These are phyloP conservation scores for Aureobasidium sp. DNA, from an alignment of 2,329 filamentous ascomycete genomes.

Conservation along the genomic window DNA sequence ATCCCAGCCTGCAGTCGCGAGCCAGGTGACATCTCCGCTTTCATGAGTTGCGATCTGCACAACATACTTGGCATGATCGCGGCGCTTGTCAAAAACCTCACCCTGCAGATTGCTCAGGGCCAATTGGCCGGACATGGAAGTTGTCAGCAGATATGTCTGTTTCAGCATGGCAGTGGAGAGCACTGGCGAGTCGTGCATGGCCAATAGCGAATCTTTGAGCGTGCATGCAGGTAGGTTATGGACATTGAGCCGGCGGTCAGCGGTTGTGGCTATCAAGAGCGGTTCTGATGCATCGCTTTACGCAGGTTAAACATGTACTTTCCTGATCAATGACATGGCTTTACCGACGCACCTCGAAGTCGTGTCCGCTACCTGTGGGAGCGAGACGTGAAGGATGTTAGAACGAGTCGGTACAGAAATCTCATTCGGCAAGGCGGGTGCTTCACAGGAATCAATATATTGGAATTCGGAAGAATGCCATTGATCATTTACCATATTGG, in stretches of 20 bases:
- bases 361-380: constrained; percentile 27
- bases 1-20: constrained; percentile 58
- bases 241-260: constrained; percentile 44
- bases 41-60: constrained; percentile 44
- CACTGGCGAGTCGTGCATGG: constrained; percentile 47
- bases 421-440: constrained; percentile 41
- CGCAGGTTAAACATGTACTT: not conserved
- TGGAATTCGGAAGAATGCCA: not conserved
- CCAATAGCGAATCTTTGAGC: constrained; percentile 32
- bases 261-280: constrained; percentile 35
- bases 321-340: not conserved
- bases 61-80: constrained; percentile 54
- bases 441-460: constrained; percentile 25
- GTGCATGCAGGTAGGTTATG: constrained; percentile 33
- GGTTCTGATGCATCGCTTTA: constrained; percentile 12
- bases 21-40: constrained; percentile 28
- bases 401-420: constrained; percentile 39
- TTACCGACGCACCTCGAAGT: not conserved
- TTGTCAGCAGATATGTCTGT: constrained; percentile 43
- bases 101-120: constrained; percentile 40
- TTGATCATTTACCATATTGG: constrained; percentile 11
- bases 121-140: constrained; percentile 54
- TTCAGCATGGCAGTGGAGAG: constrained; percentile 43
- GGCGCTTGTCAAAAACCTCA: constrained; percentile 41
- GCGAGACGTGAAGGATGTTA: constrained; percentile 48